Conservation (phyloP, 2,329 filamentous ascomycete species). For the Talaromyces islandicus region DNA sequence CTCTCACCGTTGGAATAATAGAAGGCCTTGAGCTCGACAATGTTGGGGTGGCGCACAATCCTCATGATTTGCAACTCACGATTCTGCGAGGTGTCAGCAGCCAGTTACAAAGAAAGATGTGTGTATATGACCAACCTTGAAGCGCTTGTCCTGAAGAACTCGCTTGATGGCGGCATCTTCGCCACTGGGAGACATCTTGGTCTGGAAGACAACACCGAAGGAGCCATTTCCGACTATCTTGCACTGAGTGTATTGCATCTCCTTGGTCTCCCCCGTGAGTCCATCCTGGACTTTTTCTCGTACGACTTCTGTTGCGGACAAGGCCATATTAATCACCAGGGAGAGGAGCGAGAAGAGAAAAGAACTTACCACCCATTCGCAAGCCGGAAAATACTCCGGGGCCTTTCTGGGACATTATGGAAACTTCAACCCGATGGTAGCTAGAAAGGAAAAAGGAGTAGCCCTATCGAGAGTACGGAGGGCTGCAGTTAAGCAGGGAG, state of each 20-base stretch:
- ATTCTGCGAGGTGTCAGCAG: constrained; percentile 59
- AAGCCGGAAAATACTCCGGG: constrained; percentile 80
- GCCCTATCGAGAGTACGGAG: constrained; percentile 37
- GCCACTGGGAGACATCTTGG: constrained; percentile 93
- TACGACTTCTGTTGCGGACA: constrained; percentile 70
- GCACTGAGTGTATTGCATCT: constrained; percentile 97
- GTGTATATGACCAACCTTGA: constrained; percentile 65
- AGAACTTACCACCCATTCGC: constrained; percentile 90
- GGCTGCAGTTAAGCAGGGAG: constrained; percentile 41
- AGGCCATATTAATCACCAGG: constrained; percentile 11
- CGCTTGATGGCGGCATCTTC: constrained; percentile 99
- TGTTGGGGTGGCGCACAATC: constrained; percentile 97
- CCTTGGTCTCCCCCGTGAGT: constrained; percentile 89
- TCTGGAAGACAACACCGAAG: constrained; percentile 98
- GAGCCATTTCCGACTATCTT: constrained; percentile 99
- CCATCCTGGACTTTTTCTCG: constrained; percentile 99
- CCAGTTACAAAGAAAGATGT: background rate
- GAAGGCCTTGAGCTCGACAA: constrained; percentile 97
- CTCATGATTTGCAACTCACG: constrained; percentile 99
- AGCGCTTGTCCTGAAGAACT: constrained; percentile 97
- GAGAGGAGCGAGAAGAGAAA: constrained; percentile 9
- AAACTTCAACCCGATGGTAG: constrained; percentile 19
- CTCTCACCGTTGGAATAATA: constrained; percentile 99
- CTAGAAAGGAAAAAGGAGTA: constrained; percentile 14
- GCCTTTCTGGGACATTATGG: constrained; percentile 80